Conservation (phyloP, 2,329 filamentous ascomycete genomes). For the Xylariaceae sp. region DNA sequence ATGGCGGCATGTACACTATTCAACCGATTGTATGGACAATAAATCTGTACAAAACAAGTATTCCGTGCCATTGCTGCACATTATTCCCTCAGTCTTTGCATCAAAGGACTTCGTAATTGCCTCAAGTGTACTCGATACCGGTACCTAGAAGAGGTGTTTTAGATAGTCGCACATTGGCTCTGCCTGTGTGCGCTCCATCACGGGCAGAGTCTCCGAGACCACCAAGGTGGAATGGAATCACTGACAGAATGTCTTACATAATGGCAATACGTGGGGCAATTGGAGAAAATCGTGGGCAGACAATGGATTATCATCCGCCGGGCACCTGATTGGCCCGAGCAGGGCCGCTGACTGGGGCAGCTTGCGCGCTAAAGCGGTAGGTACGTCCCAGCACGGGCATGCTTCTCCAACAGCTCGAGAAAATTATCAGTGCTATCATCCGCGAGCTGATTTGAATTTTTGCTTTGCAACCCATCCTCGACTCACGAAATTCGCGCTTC, state of each 20-base stretch:
- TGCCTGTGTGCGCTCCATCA: too few relatives aligned
- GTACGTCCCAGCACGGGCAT: neutral
- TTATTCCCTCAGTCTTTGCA: too few relatives aligned
- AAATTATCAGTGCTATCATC: constrained; percentile 17
- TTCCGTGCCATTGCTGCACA: too few relatives aligned
- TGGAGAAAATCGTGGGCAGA: neutral
- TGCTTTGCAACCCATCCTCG: constrained; percentile 11
- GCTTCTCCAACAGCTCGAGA: constrained; percentile 9
- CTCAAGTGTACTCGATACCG: neutral
- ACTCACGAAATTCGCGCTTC: constrained; percentile 1
- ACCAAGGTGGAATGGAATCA: too few relatives aligned
- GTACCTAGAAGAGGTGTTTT: neutral
- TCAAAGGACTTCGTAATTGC: neutral
- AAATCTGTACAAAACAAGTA: too few relatives aligned
- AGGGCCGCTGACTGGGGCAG: neutral
- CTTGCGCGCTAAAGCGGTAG: constrained; percentile 5
- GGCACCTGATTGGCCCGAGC: constrained; percentile 7
- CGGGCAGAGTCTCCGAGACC: too few relatives aligned
- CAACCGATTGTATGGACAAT: too few relatives aligned
- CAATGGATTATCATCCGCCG: neutral
- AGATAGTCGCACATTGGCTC: neutral
- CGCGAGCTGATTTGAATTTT: constrained; percentile 17
- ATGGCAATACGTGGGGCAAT: neutral
- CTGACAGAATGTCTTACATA: too few relatives aligned
- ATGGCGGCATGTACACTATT: too few relatives aligned